Percentiles rank a stretch among this genome's conserved stretches.
These are phyloP conservation scores for Lophiostoma macrostomum DNA, from an alignment of 495 filamentous ascomycete species.

Conservation along the genomic window DNA sequence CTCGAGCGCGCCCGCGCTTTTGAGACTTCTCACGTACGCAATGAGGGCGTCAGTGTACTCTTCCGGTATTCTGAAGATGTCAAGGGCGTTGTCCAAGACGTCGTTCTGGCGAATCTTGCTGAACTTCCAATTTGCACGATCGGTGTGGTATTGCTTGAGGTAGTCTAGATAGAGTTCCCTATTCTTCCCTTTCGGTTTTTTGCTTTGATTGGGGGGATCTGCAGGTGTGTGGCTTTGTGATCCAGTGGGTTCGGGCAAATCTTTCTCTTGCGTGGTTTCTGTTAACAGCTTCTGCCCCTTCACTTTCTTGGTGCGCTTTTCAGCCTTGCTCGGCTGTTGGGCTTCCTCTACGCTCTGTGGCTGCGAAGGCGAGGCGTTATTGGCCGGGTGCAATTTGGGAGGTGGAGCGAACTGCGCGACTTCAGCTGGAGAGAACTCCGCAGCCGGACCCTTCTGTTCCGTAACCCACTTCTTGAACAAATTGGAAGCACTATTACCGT, in stretches of 20 bases:
- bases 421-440: slow-evolving; percentile 29
- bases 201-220: slow-evolving; percentile 10
- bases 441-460: slow-evolving; percentile 36
- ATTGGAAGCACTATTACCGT: slow-evolving; percentile 47
- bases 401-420: slow-evolving; percentile 23
- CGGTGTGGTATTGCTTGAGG: slow-evolving; percentile 64
- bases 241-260: too few species aligned
- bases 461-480: slow-evolving; percentile 46
- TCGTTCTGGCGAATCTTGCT: slow-evolving; percentile 84
- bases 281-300: too few species aligned
- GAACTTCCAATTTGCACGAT: slow-evolving; percentile 78
- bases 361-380: slow-evolving; percentile 8
- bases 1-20: slow-evolving; percentile 17
- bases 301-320: not conserved
- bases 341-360: not conserved
- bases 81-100: slow-evolving; percentile 74
- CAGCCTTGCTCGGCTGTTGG: not conserved
- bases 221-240: not conserved
- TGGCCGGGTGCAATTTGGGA: slow-evolving; percentile 26
- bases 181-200: slow-evolving; percentile 24
- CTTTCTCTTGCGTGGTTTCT: too few species aligned
- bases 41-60: slow-evolving; percentile 21
- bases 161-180: slow-evolving; percentile 59
- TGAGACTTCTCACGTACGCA: slow-evolving; percentile 25
- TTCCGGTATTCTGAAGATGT: slow-evolving; percentile 27